Percentiles rank a stretch among this genome's conserved stretches.
Conservation (phyloP, 768 basidiomycete species). For the Lepiota subincarnata region DNA sequence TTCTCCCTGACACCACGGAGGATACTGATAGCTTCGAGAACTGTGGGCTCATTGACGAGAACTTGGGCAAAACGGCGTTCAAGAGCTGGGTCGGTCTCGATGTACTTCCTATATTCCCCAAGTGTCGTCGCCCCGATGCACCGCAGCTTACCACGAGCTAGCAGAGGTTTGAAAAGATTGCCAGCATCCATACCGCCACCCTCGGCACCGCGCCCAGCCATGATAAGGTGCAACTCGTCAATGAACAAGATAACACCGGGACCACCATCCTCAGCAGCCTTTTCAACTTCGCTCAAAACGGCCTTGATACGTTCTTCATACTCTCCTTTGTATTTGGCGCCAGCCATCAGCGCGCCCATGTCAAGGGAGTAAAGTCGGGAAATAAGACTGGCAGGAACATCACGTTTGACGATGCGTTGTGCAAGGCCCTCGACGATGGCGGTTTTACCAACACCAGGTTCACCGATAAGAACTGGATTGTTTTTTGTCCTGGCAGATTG, state of each 20-base stretch:
- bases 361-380: constrained; percentile 81
- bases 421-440: constrained; percentile 94
- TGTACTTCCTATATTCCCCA: constrained; percentile 88
- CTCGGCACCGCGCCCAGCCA: constrained; percentile 80
- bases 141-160: constrained; percentile 76
- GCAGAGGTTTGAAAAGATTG: constrained; percentile 87
- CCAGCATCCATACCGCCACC: constrained; percentile 93
- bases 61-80: constrained; percentile 94
- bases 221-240: constrained; percentile 92
- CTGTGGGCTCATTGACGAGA: constrained; percentile 84
- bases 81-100: constrained; percentile 88
- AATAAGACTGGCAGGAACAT: constrained; percentile 75
- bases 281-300: constrained; percentile 91
- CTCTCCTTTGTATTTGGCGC: constrained; percentile 89
- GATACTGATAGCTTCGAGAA: constrained; percentile 88
- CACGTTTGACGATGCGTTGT: constrained; percentile 90
- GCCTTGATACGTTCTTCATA: constrained; percentile 96
- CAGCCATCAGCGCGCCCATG: constrained; percentile 94
- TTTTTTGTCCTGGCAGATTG: constrained; percentile 72
- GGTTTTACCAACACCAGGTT: constrained; percentile 94
- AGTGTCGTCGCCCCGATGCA: constrained; percentile 91
- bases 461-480: constrained; percentile 95
- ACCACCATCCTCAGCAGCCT: constrained; percentile 71
- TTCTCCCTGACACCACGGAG: constrained; percentile 92
- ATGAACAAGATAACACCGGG: constrained; percentile 88